Percentiles rank a stretch among this genome's conserved stretches.
Conservation (phyloP, 2,329 filamentous ascomycete genomes). For the Colletotrichum orchidophilum region DNA sequence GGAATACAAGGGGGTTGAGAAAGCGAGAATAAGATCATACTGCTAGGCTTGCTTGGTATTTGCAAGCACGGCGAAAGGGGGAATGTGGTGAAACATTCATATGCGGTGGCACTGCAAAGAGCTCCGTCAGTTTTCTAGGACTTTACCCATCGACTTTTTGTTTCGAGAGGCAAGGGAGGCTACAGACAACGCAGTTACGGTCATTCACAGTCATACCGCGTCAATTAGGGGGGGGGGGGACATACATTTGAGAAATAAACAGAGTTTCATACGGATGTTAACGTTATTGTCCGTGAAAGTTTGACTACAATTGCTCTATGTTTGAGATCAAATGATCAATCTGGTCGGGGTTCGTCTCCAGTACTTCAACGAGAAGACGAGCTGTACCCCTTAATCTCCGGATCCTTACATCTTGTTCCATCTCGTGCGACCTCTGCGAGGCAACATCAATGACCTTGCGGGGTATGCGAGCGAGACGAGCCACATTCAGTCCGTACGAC, state of each 20-base stretch:
- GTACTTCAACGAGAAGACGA: constrained; percentile 52
- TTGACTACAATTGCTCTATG: constrained; percentile 66
- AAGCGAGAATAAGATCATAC: not conserved
- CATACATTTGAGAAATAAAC: constrained; percentile 12
- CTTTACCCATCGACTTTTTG: constrained; percentile 5
- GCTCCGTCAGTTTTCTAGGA: not conserved
- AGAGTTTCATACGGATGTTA: not conserved
- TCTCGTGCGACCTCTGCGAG: constrained; percentile 77
- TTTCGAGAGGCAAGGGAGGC: constrained; percentile 5
- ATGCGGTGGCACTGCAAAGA: not conserved
- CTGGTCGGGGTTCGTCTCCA: constrained; percentile 50
- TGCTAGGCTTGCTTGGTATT: not conserved
- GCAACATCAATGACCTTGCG: constrained; percentile 81
- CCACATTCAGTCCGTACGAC: constrained; percentile 94
- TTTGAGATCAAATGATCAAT: constrained; percentile 63
- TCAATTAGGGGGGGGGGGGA: not conserved
- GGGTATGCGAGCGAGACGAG: constrained; percentile 84
- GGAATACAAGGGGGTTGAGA: not conserved
- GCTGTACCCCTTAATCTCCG: constrained; percentile 66
- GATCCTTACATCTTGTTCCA: constrained; percentile 78
- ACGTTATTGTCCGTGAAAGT: not conserved
- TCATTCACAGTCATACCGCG: not conserved
- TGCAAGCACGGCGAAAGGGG: not conserved
- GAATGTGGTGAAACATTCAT: not conserved
- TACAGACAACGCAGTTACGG: constrained; percentile 6